Base-by-base conservation (phyloP, 495 filamentous ascomycete species). In the Penicillium waksmanii region DNA sequence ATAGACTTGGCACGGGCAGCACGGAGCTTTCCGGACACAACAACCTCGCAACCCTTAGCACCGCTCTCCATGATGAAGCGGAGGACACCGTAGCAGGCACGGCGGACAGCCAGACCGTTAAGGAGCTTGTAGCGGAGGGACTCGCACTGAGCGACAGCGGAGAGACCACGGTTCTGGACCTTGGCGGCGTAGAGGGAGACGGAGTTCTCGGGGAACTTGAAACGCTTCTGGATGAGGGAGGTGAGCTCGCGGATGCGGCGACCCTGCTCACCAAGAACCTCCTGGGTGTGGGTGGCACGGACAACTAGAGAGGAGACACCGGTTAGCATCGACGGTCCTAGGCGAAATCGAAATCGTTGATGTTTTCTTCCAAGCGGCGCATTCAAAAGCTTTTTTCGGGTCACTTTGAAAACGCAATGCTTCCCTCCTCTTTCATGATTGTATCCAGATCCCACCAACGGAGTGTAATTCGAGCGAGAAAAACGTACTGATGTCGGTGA, bases 181-280 rank as follows among this genome's bases (percentile, higher is more conserved):
- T 98, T 98, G 78, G 95, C 96, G 79, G 95, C 95, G 79, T 98
- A 98, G 73, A 98, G 92, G 59, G 95, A 97, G 78, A 98, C 95
- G 70, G 90, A 95, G 89, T 98, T 97, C 85, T 97, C 95, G 76
- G 95, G 93, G 87, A 98, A 98, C 85, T 97, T 97, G 91, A 98
- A 98, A 67, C 95, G 92, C 88, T 98, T 98, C 85, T 98, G 96
- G 86, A 98, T 97, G 75, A 98, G 90, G 64, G 92, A 96, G 73
- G 95, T 98, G 82, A 98, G 92, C 84, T 98, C 95, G 79, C 95
- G 93, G 82, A 98, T 98, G 80, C 95, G 92, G 81, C 95, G 92
- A 69, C 95, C 95, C 85, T 98, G 95, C 88, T 98, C 95, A 75
- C 95, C 95, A 68, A 98, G 92, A 70, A 98, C 95, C 83, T 98